Evolutionary conservation across 306 rosid genomes (phyloP).

Genomic region (Luffa acutangula): DNA sequence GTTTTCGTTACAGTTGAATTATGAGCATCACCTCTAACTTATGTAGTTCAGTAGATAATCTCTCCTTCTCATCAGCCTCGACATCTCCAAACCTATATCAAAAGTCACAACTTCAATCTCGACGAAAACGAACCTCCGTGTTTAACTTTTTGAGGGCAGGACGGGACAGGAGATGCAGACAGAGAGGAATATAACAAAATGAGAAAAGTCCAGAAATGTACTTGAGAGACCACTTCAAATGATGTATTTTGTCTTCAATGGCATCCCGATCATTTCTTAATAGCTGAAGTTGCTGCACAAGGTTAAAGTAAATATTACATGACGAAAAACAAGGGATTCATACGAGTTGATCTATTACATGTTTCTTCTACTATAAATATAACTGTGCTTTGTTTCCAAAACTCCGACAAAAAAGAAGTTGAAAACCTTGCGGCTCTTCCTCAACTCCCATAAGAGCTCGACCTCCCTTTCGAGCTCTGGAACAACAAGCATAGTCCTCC

Average conservation of each 20-base stretch:
- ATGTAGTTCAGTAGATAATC: constrained; percentile 31
- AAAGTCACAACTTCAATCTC: not conserved
- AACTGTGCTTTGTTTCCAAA: not conserved
- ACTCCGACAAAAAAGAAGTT: not conserved
- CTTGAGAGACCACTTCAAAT: constrained; percentile 77
- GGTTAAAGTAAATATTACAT: not conserved
- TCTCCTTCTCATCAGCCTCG: constrained; percentile 31
- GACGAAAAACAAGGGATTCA: not conserved
- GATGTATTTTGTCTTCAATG: constrained; percentile 81
- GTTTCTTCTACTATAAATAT: not conserved
- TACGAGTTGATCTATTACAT: not conserved
- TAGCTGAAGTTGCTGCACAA: constrained; percentile 57
- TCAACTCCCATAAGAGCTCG: constrained; percentile 66
- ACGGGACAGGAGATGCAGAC: not conserved
- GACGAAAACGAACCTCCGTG: not conserved
- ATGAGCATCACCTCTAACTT: constrained; percentile 51
- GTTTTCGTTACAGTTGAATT: not conserved
- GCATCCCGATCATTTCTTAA: constrained; percentile 69
- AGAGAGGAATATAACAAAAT: not conserved
- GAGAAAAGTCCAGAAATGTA: constrained; percentile 15
- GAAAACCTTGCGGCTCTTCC: constrained; percentile 79
- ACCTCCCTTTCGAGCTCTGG: constrained; percentile 96
- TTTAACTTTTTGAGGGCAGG: not conserved
- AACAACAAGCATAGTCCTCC: constrained; percentile 99
- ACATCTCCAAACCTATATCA: constrained; percentile 54